phyloP scores from a whole-genome alignment of 225 moss, liverwort and hornwort genomes.

The Marchantia paleacea region DNA sequence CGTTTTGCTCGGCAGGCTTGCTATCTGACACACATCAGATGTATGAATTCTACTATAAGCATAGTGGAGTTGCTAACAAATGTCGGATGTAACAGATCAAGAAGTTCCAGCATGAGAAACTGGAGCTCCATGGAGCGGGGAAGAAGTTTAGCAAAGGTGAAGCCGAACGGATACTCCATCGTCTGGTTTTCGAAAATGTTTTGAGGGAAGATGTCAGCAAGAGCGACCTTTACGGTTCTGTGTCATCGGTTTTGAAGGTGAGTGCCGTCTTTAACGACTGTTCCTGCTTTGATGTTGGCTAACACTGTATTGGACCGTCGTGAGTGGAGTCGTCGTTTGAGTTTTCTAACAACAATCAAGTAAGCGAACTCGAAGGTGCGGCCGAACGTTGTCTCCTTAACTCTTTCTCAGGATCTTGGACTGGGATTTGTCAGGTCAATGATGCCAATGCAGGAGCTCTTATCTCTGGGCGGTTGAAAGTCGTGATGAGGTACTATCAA shows the following conservation, averaged over 20 bases:
- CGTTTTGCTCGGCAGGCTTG: too few species aligned
- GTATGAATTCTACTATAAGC: too few species aligned
- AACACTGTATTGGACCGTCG: too few species aligned
- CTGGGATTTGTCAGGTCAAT: constrained; percentile 47
- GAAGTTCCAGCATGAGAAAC: constrained; percentile 70
- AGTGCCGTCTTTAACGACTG: background rate
- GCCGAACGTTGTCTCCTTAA: too few species aligned
- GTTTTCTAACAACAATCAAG: too few species aligned
- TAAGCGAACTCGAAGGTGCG: too few species aligned
- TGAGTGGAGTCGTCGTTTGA: too few species aligned
- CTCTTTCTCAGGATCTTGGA: background rate
- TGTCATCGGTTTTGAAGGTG: constrained; percentile 88
- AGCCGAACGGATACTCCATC: constrained; percentile 83
- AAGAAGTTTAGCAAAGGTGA: constrained; percentile 78
- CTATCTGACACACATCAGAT: too few species aligned
- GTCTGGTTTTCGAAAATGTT: constrained; percentile 72
- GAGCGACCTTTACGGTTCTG: constrained; percentile 76
- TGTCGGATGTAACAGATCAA: constrained; percentile 51
- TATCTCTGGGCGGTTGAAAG: constrained; percentile 53
- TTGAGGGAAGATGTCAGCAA: constrained; percentile 83
- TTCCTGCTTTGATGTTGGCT: background rate
- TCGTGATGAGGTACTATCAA: constrained; percentile 58
- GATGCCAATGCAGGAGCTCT: constrained; percentile 59
- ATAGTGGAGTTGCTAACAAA: too few species aligned
- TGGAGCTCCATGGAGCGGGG: constrained; percentile 85